Base-by-base conservation (phyloP, 176 grass and related monocot species). In the Zoysia pacifica region DNA sequence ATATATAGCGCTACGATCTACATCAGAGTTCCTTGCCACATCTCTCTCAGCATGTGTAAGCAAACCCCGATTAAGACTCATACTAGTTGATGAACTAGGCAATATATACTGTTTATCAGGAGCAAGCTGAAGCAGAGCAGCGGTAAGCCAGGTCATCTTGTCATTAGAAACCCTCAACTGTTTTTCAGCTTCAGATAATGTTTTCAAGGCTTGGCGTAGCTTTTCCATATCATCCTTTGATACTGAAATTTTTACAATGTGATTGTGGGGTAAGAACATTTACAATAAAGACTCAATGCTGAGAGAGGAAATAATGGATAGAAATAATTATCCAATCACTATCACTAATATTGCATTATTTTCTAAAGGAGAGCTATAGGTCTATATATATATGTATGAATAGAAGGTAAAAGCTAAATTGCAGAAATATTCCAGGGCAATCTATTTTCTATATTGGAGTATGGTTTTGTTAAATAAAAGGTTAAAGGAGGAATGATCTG, bases 41-140 rank as follows among this genome's bases (percentile, higher is more conserved):
- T 73, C 83, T 64, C 74, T 52, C 45, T 84, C 83, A 14, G 72
- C 56, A 36, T 4, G 67, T 41, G 65, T 86, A 74, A 51, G 43
- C 13, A 82, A 62, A 55, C 72, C 82, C 55, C 79, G 83, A 52
- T 86, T 91, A 58, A 86, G 62, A 75, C 80, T 94, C 44, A 67
- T 67, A 56, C 85, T 91, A 16, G 86, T 77, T 67, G 91, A 98
- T 73, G 95, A 92, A 88, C 78, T 86, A 20, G 86, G 92, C 36
- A 93, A 76, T 56, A 89, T 54, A 75, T 95, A 99, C 39, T 86
- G 90, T 52, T 92, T 88, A 52, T 99, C 96, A 73, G 96, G 92
- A 84, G 92, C 96, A 89, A 99, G 88, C 84, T 99, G 92, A 81
- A 99, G 92, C 19, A 99, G 84, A 85, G 96, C 90, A 91, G 92